phyloP scores from a whole-genome alignment of 2,329 filamentous ascomycete species.

The Leptographium flavum region DNA sequence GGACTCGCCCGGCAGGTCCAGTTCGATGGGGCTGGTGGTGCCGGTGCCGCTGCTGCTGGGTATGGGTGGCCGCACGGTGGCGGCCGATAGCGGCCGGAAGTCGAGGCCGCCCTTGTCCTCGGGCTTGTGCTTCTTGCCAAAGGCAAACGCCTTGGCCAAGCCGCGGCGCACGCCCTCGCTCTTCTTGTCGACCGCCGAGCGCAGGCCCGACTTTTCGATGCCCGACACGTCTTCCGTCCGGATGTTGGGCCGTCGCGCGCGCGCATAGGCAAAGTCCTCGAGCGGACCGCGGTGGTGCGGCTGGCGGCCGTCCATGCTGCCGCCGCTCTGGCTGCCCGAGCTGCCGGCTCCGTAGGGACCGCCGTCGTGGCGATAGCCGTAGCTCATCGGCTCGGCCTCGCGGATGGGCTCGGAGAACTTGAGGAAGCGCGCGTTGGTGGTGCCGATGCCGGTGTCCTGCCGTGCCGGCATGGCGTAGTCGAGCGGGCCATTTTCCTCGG shows the following conservation, averaged over 20 bases:
- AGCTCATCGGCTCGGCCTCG: slow-evolving; percentile 17
- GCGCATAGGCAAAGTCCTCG: slow-evolving; percentile 29
- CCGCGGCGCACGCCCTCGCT: slow-evolving; percentile 40
- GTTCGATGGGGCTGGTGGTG: slow-evolving; percentile 10
- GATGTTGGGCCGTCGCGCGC: slow-evolving; percentile 27
- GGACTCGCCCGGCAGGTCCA: slow-evolving; percentile 10
- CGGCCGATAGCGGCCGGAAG: slow-evolving; percentile 21
- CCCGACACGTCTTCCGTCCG: slow-evolving; percentile 36
- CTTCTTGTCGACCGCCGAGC: slow-evolving; percentile 37
- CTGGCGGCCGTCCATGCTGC: slow-evolving; percentile 21
- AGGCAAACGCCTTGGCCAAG: slow-evolving; percentile 37
- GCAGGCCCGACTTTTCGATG: slow-evolving; percentile 40
- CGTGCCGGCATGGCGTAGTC: slow-evolving; percentile 23
- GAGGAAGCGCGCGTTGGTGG: slow-evolving; percentile 28
- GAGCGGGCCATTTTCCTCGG: slow-evolving; percentile 24
- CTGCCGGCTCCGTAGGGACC: slow-evolving; percentile 13
- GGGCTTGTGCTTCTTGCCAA: slow-evolving; percentile 30
- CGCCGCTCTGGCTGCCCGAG: slow-evolving; percentile 24
- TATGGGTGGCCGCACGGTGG: slow-evolving; percentile 20
- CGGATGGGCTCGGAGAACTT: slow-evolving; percentile 27
- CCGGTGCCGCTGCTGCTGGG: slow-evolving; percentile 10
- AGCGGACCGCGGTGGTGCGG: slow-evolving; percentile 16
- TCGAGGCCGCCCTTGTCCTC: slow-evolving; percentile 15
- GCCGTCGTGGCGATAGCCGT: slow-evolving; percentile 15
- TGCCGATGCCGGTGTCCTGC: slow-evolving; percentile 27